Evolutionary conservation across 345 rosid genomes (phyloP), one percentile per base, ranked within the genome.

Genomic region (Rhizophora mangle): DNA sequence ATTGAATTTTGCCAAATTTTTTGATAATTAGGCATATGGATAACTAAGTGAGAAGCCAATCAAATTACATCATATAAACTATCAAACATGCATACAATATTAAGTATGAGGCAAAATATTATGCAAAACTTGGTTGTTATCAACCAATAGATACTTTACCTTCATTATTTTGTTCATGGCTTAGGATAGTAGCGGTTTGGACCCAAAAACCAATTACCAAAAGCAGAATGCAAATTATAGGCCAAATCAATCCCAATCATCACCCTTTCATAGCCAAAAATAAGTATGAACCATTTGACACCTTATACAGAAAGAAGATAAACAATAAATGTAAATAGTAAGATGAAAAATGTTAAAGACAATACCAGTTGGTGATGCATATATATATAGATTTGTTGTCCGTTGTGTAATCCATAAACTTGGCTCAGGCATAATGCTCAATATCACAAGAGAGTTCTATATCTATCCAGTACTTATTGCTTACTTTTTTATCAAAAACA

Each of bases 161-260:
- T 95, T 95, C 99, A 95, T 96, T 79, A 96, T 96, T 84, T 92
- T 96, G 78, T 92, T 96, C 99, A 96, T 96, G 34, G 98, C 99
- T 82, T 96, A 98, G 69, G 98, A 97, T 67, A 96, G 85, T 62
- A 96, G 85, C 2, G 99, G 98, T 47, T 96, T 96, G 61, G 99
- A 96, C 63, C 98, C 99, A 98, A 96, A 75, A 96, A 96, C 98
- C 98, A 96, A 79, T 96, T 96, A 47, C 99, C 99, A 77, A 96
- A 96, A 37, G 99, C 96, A 61, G 98, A 96, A 78, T 96, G 99
- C 89, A 96, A 81, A 73, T 96, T 92, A 70, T 96, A 96, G 19
- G 99, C 99, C 78, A 96, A 85, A 86, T 96, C 98, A 72, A 96
- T 73, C 63, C 99, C 99, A 88, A 96, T 92, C 99, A 96, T 92